phyloP scores from a whole-genome alignment of 192 early-diverging fungal genomes.

The Powellomyces hirtus region DNA sequence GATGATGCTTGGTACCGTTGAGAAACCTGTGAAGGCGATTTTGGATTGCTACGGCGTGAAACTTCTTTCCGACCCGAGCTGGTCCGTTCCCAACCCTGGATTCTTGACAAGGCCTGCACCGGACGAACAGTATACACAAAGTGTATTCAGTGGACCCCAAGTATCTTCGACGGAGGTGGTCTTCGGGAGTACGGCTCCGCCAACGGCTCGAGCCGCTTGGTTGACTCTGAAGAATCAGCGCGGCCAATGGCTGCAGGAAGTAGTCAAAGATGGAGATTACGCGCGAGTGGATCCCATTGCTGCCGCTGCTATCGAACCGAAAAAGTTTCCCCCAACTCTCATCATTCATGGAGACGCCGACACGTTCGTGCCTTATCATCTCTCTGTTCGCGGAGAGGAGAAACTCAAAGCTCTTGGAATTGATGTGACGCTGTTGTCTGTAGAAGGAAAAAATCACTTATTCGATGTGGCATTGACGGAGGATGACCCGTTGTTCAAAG shows the following conservation, averaged over 20 bases:
- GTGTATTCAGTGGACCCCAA: neutral
- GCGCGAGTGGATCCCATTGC: constrained; percentile 12
- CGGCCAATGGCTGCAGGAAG: neutral
- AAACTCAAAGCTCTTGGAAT: neutral
- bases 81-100: neutral
- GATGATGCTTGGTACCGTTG: constrained; percentile 1
- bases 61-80: neutral
- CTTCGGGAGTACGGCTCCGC: neutral
- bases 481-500: constrained; percentile 8
- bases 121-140: neutral
- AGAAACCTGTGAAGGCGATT: neutral
- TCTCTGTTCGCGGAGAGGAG: neutral
- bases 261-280: constrained; percentile 7
- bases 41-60: constrained; percentile 16
- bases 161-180: neutral
- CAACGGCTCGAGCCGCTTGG: constrained; percentile 2
- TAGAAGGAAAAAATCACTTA: constrained; percentile 1
- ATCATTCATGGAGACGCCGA: constrained; percentile 6
- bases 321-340: constrained; percentile 1
- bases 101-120: neutral
- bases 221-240: neutral
- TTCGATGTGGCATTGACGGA: constrained; percentile 10
- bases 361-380: neutral
- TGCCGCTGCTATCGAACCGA: neutral
- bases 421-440: neutral